Evolutionary conservation across 192 early-diverging fungal species (phyloP), one percentile per base, ranked within the genome.

Genomic region (Coemansia sp.): DNA sequence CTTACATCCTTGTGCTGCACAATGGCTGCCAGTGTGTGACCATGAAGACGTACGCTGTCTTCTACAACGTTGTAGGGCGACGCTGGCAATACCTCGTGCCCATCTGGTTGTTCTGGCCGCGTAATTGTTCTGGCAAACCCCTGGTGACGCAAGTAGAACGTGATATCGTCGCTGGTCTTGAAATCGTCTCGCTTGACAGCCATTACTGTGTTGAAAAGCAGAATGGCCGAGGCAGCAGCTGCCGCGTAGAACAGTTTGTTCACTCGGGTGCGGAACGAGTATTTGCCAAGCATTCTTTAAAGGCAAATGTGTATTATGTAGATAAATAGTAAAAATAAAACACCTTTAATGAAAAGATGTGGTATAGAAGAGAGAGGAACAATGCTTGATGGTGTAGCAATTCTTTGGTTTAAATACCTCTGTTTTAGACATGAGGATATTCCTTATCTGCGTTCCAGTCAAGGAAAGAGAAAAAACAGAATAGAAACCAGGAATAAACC

Each of bases 81-180:
- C 4, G 68, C 43, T 51, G 84, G 51, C n/a, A n/a, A 7, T 67
- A 40, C 2, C 62, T 57, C 37, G 52, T 39, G 16, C 8, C 54
- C 42, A 15, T 22, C 37, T 9, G 37, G 18, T 63, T 75, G 65
- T 5, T 32, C 32, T 22, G 45, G 69, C 49, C 70, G 69, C 41
- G 77, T 72, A 13, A 78, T 77, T 5, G 80, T 79, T 45, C 94
- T 91, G n/a, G 93, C 93, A 67, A 88, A 93, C 13, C 88, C 92
- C 7, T 93, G 83, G 76, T 99, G 94, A 26, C 97, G 90, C 13
- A 78, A 69, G 77, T 94, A 98, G 72, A 99, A 99, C 6, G 88
- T 90, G 37, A 87, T 86, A 52, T 98, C 90, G 36, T 87, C 75
- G 76, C 95, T 96, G 2, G 83, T 90, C 75, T 95, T 96, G 73